These are phyloP conservation scores for Coemansia sp. DNA, from an alignment of 192 early-diverging fungal species.

Conservation along the genomic window DNA sequence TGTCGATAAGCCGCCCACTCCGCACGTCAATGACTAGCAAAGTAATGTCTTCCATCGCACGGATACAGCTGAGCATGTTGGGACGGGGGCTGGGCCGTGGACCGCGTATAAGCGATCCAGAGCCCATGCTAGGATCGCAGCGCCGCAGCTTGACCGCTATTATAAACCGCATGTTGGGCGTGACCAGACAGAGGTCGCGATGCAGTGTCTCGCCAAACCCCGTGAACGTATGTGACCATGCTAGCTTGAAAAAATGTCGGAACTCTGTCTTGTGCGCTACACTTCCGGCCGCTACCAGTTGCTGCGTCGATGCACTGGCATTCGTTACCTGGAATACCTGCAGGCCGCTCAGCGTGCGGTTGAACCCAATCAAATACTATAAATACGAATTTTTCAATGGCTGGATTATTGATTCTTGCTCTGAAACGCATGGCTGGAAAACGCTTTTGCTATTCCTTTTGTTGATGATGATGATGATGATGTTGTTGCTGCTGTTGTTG, in stretches of 20 bases:
- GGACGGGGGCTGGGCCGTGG: constrained; percentile 3
- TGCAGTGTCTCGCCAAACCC: constrained; percentile 44
- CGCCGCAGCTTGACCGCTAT: constrained; percentile 36
- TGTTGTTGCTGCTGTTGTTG: too few species aligned
- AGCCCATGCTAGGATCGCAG: not conserved
- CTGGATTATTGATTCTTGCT: too few species aligned
- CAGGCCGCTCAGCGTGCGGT: constrained; percentile 41
- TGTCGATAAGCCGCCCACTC: constrained; percentile 31
- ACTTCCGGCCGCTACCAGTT: constrained; percentile 18
- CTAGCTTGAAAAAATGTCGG: constrained; percentile 42
- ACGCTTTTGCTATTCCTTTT: too few species aligned
- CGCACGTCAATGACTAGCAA: constrained; percentile 35
- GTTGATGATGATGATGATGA: too few species aligned
- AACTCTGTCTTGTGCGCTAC: constrained; percentile 41
- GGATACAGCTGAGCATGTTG: constrained; percentile 34
- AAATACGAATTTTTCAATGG: not conserved
- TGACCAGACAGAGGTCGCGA: constrained; percentile 49
- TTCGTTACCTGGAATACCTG: constrained; percentile 32
- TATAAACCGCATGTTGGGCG: constrained; percentile 29
- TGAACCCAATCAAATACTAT: constrained; percentile 47
- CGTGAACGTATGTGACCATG: constrained; percentile 38
- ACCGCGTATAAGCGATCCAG: not conserved
- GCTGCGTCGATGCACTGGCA: constrained; percentile 30
- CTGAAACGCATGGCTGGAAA: too few species aligned
- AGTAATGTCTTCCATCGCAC: constrained; percentile 46